Evolutionary conservation across 1,284 basidiomycete genomes (phyloP), one percentile per base, ranked within the genome.

Genomic region (Sporisorium iseilematis-ciliati): DNA sequence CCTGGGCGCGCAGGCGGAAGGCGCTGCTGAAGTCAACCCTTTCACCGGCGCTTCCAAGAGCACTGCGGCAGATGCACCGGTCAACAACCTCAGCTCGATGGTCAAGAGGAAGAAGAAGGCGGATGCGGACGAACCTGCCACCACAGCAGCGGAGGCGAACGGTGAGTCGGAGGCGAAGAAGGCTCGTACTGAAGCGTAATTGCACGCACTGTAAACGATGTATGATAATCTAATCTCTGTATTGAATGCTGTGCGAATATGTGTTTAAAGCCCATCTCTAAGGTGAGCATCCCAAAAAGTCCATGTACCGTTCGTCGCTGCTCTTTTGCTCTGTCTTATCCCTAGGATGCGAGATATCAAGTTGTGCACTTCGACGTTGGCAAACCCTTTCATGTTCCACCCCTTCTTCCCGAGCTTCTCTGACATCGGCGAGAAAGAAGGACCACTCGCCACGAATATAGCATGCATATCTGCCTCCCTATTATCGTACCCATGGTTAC

Each of bases 401-500:
- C 16, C 4, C 89, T 89, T 29, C 20, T n/a, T 38, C 35, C 52
- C 20, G 23, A 7, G 4, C 10, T 14, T 41, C 49, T 25, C 14
- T 14, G 35, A 14, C 35, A 51, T 3, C 55, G 89, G 88, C 5
- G 89, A 85, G 12, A 92, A 90, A 82, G 94, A 94, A 0, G 94
- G 93, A 1, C 94, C 94, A 80, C 93, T 91, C 2, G 93, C 92
- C 68, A 95, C 91, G 85, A 96, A 95, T 84, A 93, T 91, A 0
- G 93, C 93, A 60, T 91, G 90, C 94, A 96, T 96, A 4, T 91
- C 88, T 10, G 87, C 81, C 42, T 91, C 89, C 16, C 88, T 84
- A 75, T 94, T 94, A 82, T 95, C 93, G 82, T 93, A 94, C 11
- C 92, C 93, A 74, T 94, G 92, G 70, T 91, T 93, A 90, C 82